Conservation (phyloP, 2,329 filamentous ascomycete species). For the Penicillium sp. region DNA sequence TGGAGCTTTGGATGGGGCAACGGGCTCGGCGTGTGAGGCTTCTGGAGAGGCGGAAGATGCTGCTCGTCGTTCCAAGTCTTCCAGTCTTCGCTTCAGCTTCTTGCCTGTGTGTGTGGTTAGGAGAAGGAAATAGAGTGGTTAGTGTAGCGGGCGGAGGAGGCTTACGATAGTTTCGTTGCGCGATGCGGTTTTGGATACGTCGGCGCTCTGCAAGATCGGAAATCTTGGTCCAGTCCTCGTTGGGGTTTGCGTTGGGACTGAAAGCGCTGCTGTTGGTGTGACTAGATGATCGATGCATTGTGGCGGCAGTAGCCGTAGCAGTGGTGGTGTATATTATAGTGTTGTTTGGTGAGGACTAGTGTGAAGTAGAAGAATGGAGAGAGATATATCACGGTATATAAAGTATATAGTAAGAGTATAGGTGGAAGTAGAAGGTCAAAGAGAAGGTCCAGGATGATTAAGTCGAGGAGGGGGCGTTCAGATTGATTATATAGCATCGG, state of each 20-base stretch:
- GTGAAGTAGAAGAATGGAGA: not conserved
- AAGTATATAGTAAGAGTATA: constrained; percentile 1
- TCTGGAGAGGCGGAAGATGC: constrained; percentile 64
- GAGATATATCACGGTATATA: not conserved
- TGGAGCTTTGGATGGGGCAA: constrained; percentile 30
- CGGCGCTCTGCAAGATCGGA: constrained; percentile 92
- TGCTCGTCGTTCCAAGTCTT: constrained; percentile 64
- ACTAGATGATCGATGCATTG: constrained; percentile 49
- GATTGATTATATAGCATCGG: constrained; percentile 29
- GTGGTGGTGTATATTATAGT: not conserved
- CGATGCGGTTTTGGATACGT: constrained; percentile 96
- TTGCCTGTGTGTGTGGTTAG: constrained; percentile 50
- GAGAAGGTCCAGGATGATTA: constrained; percentile 1
- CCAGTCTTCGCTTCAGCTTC: constrained; percentile 67
- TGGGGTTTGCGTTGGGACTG: constrained; percentile 89
- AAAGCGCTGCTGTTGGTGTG: constrained; percentile 91
- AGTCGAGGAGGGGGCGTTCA: constrained; percentile 3
- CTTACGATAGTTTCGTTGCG: constrained; percentile 94
- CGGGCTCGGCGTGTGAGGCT: constrained; percentile 57
- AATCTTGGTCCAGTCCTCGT: constrained; percentile 99
- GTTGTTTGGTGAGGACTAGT: not conserved
- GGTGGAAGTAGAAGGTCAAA: constrained; percentile 8
- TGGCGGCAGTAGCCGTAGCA: constrained; percentile 3
- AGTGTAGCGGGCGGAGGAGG: constrained; percentile 20
- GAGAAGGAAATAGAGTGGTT: not conserved